Evolutionary conservation across 108 stramenopile genomes (phyloP).

Genomic region (Fistulifera pelliculosa): DNA sequence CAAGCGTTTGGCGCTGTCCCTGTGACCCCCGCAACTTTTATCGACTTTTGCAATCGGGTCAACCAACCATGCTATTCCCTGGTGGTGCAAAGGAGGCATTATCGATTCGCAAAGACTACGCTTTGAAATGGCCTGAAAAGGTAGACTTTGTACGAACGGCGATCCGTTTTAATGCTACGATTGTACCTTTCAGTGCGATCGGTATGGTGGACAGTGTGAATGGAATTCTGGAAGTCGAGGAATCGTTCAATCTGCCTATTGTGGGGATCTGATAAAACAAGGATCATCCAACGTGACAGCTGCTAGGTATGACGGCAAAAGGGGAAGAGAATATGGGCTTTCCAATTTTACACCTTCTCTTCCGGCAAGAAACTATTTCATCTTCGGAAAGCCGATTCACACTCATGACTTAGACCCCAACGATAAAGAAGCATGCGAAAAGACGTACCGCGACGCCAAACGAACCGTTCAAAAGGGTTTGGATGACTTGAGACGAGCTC

Average conservation of each 20-base stretch:
- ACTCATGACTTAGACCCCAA: constrained; percentile 49
- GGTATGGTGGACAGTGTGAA: constrained; percentile 79
- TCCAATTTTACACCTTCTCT: constrained; percentile 56
- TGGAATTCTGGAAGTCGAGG: constrained; percentile 51
- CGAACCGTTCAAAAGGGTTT: constrained; percentile 57
- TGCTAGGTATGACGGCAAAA: constrained; percentile 45
- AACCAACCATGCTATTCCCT: constrained; percentile 83
- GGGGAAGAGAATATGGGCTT: constrained; percentile 27
- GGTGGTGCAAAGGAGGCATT: constrained; percentile 86
- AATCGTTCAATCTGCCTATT: constrained; percentile 61
- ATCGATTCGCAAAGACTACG: constrained; percentile 78
- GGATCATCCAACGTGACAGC: constrained; percentile 31
- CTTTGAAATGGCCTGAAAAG: constrained; percentile 90
- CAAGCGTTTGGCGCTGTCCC: constrained; percentile 84
- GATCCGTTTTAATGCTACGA: constrained; percentile 84
- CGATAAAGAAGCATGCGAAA: constrained; percentile 50
- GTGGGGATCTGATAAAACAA: constrained; percentile 52
- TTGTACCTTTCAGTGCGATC: constrained; percentile 83
- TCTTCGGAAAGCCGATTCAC: constrained; percentile 68
- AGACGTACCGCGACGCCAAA: constrained; percentile 46
- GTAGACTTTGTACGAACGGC: constrained; percentile 90
- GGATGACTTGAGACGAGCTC: constrained; percentile 58
- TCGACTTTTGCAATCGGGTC: constrained; percentile 71
- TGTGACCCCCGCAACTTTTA: constrained; percentile 86
- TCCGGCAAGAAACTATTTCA: constrained; percentile 78